These are phyloP conservation scores for Globisporangium irregulare DNA, from an alignment of 352 stramenopile genomes.

Conservation along the genomic window DNA sequence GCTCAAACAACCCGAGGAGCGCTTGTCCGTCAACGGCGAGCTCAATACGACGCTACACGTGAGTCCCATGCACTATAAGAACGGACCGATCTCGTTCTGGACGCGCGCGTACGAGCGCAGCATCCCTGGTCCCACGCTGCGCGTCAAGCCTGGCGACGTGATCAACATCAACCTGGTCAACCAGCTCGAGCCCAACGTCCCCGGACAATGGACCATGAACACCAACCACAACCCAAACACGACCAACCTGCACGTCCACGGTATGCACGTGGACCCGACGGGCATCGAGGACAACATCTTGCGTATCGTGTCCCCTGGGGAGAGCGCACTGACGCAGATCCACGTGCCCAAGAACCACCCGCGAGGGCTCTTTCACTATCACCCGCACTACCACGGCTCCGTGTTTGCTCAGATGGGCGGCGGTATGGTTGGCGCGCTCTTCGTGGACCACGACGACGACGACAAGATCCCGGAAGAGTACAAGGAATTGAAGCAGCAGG, in stretches of 20 bases:
- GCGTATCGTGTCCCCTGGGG: constrained; percentile 46
- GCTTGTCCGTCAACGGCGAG: constrained; percentile 41
- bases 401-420: constrained; percentile 76
- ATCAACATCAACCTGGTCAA: constrained; percentile 65
- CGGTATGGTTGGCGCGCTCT: constrained; percentile 62
- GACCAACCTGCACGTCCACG: constrained; percentile 82
- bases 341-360: constrained; percentile 62
- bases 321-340: constrained; percentile 46
- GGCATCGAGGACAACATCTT: constrained; percentile 79
- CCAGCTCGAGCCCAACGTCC: constrained; percentile 38
- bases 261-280: constrained; percentile 79
- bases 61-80: constrained; percentile 33
- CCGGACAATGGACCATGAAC: constrained; percentile 42
- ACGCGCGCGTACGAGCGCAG: constrained; percentile 62
- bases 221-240: constrained; percentile 71
- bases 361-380: constrained; percentile 79
- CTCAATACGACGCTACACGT: constrained; percentile 64
- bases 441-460: constrained; percentile 57
- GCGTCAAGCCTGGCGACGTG: constrained; percentile 60
- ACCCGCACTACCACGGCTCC: constrained; percentile 77
- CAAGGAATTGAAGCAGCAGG: constrained; percentile 39
- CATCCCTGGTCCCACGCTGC: constrained; percentile 55
- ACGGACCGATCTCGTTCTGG: constrained; percentile 65
- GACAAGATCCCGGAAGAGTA: constrained; percentile 37
- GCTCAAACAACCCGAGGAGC: constrained; percentile 35